Conservation (phyloP, 2,329 filamentous ascomycete genomes). For the Verticillium zaregamsianum region DNA sequence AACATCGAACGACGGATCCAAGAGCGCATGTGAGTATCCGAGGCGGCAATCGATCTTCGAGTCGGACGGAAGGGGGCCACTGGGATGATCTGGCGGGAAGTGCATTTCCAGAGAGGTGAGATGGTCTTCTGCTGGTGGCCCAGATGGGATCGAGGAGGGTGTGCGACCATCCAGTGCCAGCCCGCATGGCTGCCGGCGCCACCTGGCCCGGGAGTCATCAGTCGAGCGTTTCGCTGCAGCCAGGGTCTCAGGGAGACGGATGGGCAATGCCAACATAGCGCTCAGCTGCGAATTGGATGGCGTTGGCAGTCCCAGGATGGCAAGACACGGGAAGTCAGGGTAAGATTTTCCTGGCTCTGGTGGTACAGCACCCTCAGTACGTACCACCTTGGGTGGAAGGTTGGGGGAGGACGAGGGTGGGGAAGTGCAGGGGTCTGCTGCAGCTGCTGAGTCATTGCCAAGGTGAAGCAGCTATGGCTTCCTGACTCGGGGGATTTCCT, state of each 20-base stretch:
- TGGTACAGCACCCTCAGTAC: neutral
- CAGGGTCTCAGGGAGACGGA: neutral
- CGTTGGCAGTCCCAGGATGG: neutral
- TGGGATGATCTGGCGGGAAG: neutral
- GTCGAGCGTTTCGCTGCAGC: neutral
- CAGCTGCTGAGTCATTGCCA: neutral
- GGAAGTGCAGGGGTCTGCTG: neutral
- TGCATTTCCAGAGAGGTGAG: neutral
- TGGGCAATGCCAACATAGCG: neutral
- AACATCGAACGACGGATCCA: neutral
- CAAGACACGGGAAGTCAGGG: neutral
- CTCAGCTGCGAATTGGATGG: neutral
- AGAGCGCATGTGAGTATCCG: neutral
- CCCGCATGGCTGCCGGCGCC: neutral
- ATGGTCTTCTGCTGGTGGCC: neutral
- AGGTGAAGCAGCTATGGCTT: neutral
- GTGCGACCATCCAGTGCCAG: neutral
- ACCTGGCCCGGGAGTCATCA: neutral
- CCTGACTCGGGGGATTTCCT: neutral
- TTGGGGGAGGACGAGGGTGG: neutral
- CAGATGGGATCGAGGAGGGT: neutral
- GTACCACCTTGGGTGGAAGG: neutral
- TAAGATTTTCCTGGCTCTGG: constrained; percentile 6
- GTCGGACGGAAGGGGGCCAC: neutral
- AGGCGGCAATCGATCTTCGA: neutral